phyloP scores from a whole-genome alignment of 225 moss, liverwort and hornwort species.

The Physcomitrium patens region DNA sequence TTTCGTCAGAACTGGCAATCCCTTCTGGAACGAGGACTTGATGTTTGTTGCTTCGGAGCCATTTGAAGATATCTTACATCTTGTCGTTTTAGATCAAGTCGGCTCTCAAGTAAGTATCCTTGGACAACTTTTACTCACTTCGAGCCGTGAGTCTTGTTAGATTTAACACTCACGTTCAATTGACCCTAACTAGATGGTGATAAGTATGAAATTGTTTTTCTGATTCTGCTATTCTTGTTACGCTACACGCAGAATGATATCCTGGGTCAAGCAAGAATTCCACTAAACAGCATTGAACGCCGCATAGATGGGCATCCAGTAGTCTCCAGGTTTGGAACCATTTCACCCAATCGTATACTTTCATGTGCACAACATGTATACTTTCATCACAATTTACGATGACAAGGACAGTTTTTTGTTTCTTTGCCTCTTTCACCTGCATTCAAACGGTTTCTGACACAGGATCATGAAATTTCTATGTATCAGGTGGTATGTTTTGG shows the following conservation, averaged over 20 bases:
- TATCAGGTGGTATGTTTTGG: slow-evolving; percentile 84
- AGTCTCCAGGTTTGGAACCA: slow-evolving; percentile 56
- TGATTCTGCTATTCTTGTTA: not conserved
- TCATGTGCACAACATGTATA: too few species aligned
- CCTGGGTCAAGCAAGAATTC: slow-evolving; percentile 71
- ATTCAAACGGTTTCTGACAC: too few species aligned
- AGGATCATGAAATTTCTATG: not conserved
- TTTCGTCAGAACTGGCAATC: slow-evolving; percentile 52
- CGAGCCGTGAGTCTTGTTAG: too few species aligned
- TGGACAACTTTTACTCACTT: too few species aligned
- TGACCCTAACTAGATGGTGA: too few species aligned
- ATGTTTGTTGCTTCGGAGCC: slow-evolving; percentile 96
- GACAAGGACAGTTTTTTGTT: too few species aligned
- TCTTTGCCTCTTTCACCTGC: too few species aligned
- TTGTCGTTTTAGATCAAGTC: slow-evolving; percentile 67
- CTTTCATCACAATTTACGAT: too few species aligned
- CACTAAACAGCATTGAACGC: slow-evolving; percentile 65
- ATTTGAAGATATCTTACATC: slow-evolving; percentile 80
- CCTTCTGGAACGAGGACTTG: slow-evolving; percentile 86
- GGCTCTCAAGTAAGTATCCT: slow-evolving; percentile 41
- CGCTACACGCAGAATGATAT: slow-evolving; percentile 62
- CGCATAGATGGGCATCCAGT: slow-evolving; percentile 89
- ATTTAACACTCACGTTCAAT: too few species aligned
- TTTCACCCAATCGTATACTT: too few species aligned
- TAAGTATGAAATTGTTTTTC: too few species aligned